Base-by-base conservation (phyloP, 1,284 basidiomycete genomes). In the Papiliotrema terrestris region DNA sequence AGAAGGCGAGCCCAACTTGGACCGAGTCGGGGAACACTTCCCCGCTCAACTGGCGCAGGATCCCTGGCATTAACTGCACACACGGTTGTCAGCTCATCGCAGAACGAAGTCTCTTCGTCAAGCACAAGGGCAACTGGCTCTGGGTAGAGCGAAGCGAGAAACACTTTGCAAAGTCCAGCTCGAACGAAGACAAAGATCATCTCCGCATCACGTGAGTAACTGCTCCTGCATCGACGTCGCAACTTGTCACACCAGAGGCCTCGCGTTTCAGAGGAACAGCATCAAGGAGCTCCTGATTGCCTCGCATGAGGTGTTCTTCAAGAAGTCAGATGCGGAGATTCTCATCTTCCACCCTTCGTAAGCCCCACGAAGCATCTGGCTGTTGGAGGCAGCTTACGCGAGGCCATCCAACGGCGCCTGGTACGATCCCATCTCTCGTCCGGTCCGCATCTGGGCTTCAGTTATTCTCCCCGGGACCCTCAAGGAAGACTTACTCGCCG, bases 341-440 rank as follows among this genome's bases (percentile, higher is more conserved):
- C 55, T 63, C 36, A 65, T 69, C 43, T 69, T 63, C 50, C 67
- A 69, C 51, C 35, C 63, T 13, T 47, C 50, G 63, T 63, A 42
- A 47, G 63, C 57, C 13, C 29, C 1, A 35, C 14, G 14, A 3
- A 23, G 8, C 15, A 32, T 15, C 53, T 13, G n/a, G 1, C 5
- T 15, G 15, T 17, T 35, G 38, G 14, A 15, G 41, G 20, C 17
- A 52, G 49, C 26, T 20, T 25, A 36, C 25, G 17, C 9, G 49
- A 59, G 61, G 26, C 58, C 57, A n/a, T 56, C 55, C 55, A 58
- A 58, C 15, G 29, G 58, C 6, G 49, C 45, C 0, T 69, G 67
- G 67, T 38, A 53, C 14, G 38, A 44, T 3, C 62, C 66, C 1
- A 52, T 69, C 35, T 60, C 58, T 6, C 37, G 67, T 17, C 66